Evolutionary conservation across 768 basidiomycete genomes (phyloP), one percentile per base, ranked within the genome.

Genomic region (Mycena crocata): DNA sequence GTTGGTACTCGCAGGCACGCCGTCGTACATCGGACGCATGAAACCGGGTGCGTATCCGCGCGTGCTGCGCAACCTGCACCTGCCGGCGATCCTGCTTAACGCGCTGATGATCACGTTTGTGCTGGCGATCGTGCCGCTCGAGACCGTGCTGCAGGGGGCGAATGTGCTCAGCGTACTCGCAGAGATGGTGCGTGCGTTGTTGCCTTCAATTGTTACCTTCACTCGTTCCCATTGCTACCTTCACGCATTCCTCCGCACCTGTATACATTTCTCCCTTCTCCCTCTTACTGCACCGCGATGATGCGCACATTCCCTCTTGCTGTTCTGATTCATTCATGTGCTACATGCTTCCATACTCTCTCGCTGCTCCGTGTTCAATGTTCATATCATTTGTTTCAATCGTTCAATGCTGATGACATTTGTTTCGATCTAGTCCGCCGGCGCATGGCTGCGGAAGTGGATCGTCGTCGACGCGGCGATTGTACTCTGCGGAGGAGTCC

Each of bases 401-500:
- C n/a, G n/a, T n/a, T n/a, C n/a, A n/a, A n/a, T n/a, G n/a, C n/a
- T 42, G 40, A 8, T 42, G 5, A 8, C 17, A 21, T 23, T 62
- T 62, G 42, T 42, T 49, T 23, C 57, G 26, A 30, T 13, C 4
- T 15, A 90, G 89, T 81, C 81, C 1, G 88, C 85, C 0, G 89
- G 90, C 1, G 77, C 73, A 17, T 92, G 90, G 90, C 72, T 93
- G 26, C 79, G 90, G 19, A 82, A 81, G 15, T 87, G 86, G 82
- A 80, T 92, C 14, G 90, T 88, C 1, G 82, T 87, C 0, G 92
- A 94, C 69, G 90, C 91, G 4, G 82, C 89, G 48, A 74, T 90
- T n/a, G 92, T 93, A 17, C 82, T 93, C 3, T 90, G 88, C 61
- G 91, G 90, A 2, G 91, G 90, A 1, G 87, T 93, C 30, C 80